Base-by-base conservation (phyloP, 2,329 filamentous ascomycete species). In the Zopfia rhizophila region DNA sequence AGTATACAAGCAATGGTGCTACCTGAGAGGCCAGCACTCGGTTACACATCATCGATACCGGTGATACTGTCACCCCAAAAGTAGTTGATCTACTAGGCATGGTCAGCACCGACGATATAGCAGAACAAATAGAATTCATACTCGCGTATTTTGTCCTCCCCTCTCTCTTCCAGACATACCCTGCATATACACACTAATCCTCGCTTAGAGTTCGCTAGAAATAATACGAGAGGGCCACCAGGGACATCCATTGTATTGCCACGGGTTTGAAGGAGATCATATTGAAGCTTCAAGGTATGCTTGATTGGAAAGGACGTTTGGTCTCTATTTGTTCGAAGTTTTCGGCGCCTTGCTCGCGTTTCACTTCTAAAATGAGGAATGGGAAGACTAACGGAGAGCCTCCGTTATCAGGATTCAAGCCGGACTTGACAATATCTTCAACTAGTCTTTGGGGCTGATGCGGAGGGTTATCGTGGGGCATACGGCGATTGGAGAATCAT, bases 31-130 rank as follows among this genome's bases (percentile, higher is more conserved):
- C n/a, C n/a, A n/a, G n/a, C n/a, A n/a, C n/a, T n/a, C n/a, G n/a
- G n/a, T n/a, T n/a, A n/a, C n/a, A n/a, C n/a, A n/a, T n/a, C 52
- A 17, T 61, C 48, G 16, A 28, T 5, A n/a, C 32, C 21, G 13
- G 30, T 58, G 3, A 60, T 55, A 24, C 45, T 51, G 3, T 56
- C 58, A 28, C 50, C 33, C 58, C 58, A 61, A 16, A 61, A 29
- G 11, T 43, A 31, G 18, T 38, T 43, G 28, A 48, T 43, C 3
- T 33, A 3, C 49, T 53, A 37, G 7, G 31, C 18, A 39, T n/a
- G 3, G 39, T 36, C 29, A 44, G 17, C 14, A 28, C 27, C 13
- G 14, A 19, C 2, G 17, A 28, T n/a, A 17, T 17, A 5, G 31
- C 14, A n/a, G n/a, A n/a, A n/a, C 18, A 12, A 29, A n/a, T 11